Evolutionary conservation across 169 alveolate genomes (phyloP), one percentile per base, ranked within the genome.

Genomic region (Plasmodium berghei): DNA sequence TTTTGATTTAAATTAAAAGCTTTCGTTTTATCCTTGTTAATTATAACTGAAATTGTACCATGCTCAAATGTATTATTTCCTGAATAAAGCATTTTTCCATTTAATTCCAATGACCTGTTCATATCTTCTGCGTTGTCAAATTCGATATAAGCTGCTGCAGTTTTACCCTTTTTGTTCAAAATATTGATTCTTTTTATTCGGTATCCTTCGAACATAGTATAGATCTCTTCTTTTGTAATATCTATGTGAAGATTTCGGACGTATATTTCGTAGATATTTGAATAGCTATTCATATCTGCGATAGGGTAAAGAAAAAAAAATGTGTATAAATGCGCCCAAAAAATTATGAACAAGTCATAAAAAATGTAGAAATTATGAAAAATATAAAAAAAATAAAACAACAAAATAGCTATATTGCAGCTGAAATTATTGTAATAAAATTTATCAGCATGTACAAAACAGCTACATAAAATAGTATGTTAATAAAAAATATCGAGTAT

Each of bases 131-230:
- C 62, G 40, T 66, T 80, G 56, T 80, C 90, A 49, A 80, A 80
- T 28, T 80, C 90, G 9, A 80, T 80, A 61, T 80, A 80, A 4
- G 90, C 90, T 6, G 90, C 90, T 10, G 90, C 77, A 1, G 80
- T 80, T 52, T 80, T 80, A 0, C 80, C 90, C 12, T 80, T 80
- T 45, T 48, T 80, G 75, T 80, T 80, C 49, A 80, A 80, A 10
- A 80, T 66, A 28, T 66, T 80, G 8, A 80, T 71, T 58, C 80
- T 80, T n/a, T 34, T 80, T 67, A 80, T 80, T 26, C 80, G 90
- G n/a, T 80, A 80, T 2, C 90, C 90, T 22, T 80, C 80, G 28
- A 80, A 80, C 71, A 80, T 16, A 4, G 48, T 80, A 49, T 80
- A 80, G 20, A 80, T 58, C 40, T 80, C 90, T 28, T 80, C 80